Base-by-base conservation (phyloP, 2,329 filamentous ascomycete species). In the Sclerotinia subarctica region DNA sequence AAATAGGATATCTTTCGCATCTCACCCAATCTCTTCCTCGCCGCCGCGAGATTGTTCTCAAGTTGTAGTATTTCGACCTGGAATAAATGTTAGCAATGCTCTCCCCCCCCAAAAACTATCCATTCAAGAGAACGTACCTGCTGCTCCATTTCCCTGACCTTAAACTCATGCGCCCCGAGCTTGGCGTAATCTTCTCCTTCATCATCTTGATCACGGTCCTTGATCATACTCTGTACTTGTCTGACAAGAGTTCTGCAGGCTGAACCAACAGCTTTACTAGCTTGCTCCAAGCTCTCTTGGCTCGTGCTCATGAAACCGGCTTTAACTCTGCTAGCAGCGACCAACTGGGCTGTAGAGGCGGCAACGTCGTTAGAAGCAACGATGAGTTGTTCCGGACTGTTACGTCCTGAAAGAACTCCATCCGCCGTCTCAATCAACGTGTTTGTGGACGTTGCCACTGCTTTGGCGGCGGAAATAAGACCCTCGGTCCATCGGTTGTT, bases 401-500 rank as follows among this genome's bases (percentile, higher is more conserved):
- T 97, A 73, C 94, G 91, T 64, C 90, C 91, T 1, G 90, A 94
- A 68, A 99, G 89, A 51, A 99, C 95, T 26, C 94, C 95, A 77
- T 99, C 95, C 0, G 95, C 95, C 8, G 95, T 99, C 84, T 99
- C 95, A 76, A 99, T 99, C 73, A 99, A 87, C 53, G 90, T 95
- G 81, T 97, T 98, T 15, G 95, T 99, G 21, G 93, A 96, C 1
- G 86, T 86, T 3, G 95, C 95, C 24, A 99, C 95, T 0, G 95
- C 95, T 82, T 99, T 99, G 72, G 95, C 94, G 0, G 95, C 95
- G 49, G 93, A 97, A 77, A 99, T 97, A 70, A 99, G 88, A 59
- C 95, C 95, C 77, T 99, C 95, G 0, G 95, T 99, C 95, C 95
- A 99, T 64, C 95, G 88, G 81, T 98, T 99, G 86, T 99, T 97